Evolutionary conservation across 1,284 basidiomycete species (phyloP).

Genomic region (Marasmius fiardii): DNA sequence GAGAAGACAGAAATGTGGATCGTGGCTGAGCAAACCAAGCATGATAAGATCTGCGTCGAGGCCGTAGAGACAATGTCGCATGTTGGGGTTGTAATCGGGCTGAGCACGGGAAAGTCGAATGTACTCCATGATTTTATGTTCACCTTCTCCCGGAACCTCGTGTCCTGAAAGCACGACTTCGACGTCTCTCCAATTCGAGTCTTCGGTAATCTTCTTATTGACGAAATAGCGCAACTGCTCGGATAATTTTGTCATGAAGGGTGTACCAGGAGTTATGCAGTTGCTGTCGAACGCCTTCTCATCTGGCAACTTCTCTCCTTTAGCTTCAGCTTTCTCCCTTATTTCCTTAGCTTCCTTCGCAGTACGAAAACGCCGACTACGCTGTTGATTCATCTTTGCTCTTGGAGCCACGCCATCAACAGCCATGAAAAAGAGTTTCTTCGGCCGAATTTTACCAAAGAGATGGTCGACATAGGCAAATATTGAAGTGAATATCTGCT

Average conservation of each 20-base stretch:
- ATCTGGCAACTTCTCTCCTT: slow-evolving; percentile 89
- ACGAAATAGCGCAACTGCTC: slow-evolving; percentile 94
- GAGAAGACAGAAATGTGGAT: slow-evolving; percentile 97
- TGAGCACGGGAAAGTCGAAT: slow-evolving; percentile 94
- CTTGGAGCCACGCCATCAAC: slow-evolving; percentile 97
- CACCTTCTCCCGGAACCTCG: slow-evolving; percentile 97
- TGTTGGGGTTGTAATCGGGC: slow-evolving; percentile 90
- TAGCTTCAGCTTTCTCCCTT: slow-evolving; percentile 80
- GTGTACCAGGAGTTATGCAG: slow-evolving; percentile 98
- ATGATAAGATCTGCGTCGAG: slow-evolving; percentile 99
- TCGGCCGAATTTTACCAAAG: slow-evolving; percentile 96
- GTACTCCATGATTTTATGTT: slow-evolving; percentile 99
- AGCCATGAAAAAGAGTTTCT: slow-evolving; percentile 97
- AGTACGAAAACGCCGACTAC: slow-evolving; percentile 90
- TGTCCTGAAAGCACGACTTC: slow-evolving; percentile 97
- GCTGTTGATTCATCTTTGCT: slow-evolving; percentile 99
- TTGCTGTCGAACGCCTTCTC: slow-evolving; percentile 98
- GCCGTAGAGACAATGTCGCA: slow-evolving; percentile 97
- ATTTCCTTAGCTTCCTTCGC: slow-evolving; percentile 91
- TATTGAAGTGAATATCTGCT: slow-evolving; percentile 96
- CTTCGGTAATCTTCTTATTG: slow-evolving; percentile 95
- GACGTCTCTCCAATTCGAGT: slow-evolving; percentile 90
- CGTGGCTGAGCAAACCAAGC: slow-evolving; percentile 95
- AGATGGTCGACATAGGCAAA: slow-evolving; percentile 97
- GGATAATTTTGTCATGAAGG: slow-evolving; percentile 92